phyloP scores from a whole-genome alignment of 2,329 filamentous ascomycete species.

The Triangularia setosa region DNA sequence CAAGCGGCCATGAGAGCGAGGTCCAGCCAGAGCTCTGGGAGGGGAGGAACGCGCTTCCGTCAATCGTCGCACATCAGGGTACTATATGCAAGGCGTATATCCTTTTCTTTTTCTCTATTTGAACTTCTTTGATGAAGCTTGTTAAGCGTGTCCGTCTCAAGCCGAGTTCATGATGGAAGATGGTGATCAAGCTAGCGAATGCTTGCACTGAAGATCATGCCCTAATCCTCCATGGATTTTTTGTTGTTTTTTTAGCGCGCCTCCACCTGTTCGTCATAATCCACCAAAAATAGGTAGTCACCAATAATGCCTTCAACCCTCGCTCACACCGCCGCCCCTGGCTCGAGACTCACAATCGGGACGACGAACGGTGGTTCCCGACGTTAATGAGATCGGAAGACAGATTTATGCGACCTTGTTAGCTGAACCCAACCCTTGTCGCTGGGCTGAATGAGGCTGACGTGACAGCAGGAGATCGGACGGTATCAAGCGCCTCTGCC shows the following conservation, averaged over 20 bases:
- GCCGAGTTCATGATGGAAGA: too few relatives aligned
- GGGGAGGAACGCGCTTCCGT: neutral
- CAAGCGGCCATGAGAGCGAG: neutral
- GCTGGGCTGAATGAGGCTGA: neutral
- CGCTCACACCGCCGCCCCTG: neutral
- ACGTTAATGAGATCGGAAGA: neutral
- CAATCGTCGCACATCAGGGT: neutral
- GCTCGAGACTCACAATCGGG: neutral
- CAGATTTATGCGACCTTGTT: neutral
- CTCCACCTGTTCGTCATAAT: neutral
- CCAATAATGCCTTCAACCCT: neutral
- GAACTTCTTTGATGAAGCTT: too few relatives aligned
- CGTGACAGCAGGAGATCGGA: neutral
- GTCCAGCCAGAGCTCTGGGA: neutral
- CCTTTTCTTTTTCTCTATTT: neutral
- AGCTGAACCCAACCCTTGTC: neutral
- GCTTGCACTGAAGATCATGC: too few relatives aligned
- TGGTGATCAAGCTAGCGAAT: too few relatives aligned
- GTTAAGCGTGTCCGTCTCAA: too few relatives aligned
- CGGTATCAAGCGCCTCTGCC: neutral
- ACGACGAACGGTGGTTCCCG: neutral
- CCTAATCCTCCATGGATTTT: neutral
- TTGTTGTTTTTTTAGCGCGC: constrained; percentile 1
- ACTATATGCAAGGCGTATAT: neutral
- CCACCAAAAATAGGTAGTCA: neutral